Evolutionary conservation across 352 stramenopile species (phyloP).

Genomic region (Globisporangium cylindrosporum): DNA sequence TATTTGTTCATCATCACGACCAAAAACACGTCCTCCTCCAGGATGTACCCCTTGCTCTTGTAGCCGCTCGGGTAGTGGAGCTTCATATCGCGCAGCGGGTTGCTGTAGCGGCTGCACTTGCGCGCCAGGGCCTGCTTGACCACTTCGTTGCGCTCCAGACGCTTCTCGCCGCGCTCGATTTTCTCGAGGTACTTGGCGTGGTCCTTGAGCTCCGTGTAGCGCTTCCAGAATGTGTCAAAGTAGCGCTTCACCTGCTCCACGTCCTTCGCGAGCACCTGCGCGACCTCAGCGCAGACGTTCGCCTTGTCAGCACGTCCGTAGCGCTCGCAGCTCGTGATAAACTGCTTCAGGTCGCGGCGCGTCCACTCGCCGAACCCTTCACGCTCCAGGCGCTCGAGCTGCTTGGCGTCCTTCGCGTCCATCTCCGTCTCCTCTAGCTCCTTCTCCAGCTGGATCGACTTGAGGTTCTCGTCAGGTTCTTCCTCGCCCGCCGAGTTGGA

Average conservation of each 20-base stretch:
- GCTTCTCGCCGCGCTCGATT: conserved; percentile 97
- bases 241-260: conserved; percentile 92
- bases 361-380: conserved; percentile 97
- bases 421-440: conserved; percentile 80
- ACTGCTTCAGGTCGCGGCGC: conserved; percentile 84
- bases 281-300: conserved; percentile 90
- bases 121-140: conserved; percentile 95
- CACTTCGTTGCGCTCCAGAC: conserved; percentile 93
- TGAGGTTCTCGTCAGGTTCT: conserved; percentile 44
- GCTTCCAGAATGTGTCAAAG: conserved; percentile 94
- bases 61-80: conserved; percentile 85
- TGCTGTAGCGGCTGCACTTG: conserved; percentile 94
- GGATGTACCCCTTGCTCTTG: conserved; percentile 94
- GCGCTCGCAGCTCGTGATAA: conserved; percentile 91
- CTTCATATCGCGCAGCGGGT: conserved; percentile 89
- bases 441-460: conserved; percentile 69
- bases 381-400: conserved; percentile 70
- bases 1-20: conserved; percentile 99
- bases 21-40: conserved; percentile 98
- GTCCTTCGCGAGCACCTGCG: conserved; percentile 89
- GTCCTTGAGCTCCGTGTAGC: conserved; percentile 93
- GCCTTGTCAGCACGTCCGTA: conserved; percentile 92
- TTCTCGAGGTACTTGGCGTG: conserved; percentile 92
- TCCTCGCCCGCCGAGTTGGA: conserved; percentile 65
- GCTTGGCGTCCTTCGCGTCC: conserved; percentile 56